These are phyloP conservation scores for Ogataea dorogensis DNA, from an alignment of 805 yeast genomes.

Conservation along the genomic window DNA sequence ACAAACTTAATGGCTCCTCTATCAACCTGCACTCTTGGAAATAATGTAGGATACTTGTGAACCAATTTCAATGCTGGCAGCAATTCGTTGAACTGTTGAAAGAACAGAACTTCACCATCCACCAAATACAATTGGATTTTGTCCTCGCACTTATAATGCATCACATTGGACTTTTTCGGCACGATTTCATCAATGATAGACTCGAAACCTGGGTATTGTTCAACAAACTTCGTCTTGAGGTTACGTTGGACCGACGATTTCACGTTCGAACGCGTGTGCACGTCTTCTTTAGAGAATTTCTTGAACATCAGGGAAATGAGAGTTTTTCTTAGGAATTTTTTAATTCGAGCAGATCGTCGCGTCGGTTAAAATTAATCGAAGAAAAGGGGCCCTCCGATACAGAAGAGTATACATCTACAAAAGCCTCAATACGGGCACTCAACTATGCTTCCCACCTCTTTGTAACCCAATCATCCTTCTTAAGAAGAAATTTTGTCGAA, in stretches of 20 bases:
- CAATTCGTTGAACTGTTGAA: constrained; percentile 77
- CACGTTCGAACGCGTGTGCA: constrained; percentile 86
- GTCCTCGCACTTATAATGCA: constrained; percentile 84
- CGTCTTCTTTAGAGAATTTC: constrained; percentile 75
- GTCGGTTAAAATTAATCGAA: constrained; percentile 1
- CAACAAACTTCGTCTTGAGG: constrained; percentile 69
- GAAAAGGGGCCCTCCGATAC: too few species aligned
- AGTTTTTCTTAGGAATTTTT: neutral
- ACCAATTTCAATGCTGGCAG: constrained; percentile 74
- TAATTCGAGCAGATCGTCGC: neutral
- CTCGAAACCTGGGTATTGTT: constrained; percentile 73
- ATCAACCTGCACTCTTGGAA: constrained; percentile 87
- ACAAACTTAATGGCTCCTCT: constrained; percentile 96
- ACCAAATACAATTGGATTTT: constrained; percentile 74
- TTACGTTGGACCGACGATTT: constrained; percentile 93
- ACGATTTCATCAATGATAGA: constrained; percentile 74
- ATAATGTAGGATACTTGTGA: constrained; percentile 78
- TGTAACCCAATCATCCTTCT: too few species aligned
- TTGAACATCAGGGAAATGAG: constrained; percentile 29
- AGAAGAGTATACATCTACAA: too few species aligned
- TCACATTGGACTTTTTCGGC: constrained; percentile 85
- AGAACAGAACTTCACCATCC: constrained; percentile 71
- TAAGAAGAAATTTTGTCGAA: too few species aligned
- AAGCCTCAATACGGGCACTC: too few species aligned
- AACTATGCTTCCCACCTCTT: too few species aligned